These are phyloP conservation scores for Dentipellis fragilis DNA, from an alignment of 768 basidiomycete species.

Conservation along the genomic window DNA sequence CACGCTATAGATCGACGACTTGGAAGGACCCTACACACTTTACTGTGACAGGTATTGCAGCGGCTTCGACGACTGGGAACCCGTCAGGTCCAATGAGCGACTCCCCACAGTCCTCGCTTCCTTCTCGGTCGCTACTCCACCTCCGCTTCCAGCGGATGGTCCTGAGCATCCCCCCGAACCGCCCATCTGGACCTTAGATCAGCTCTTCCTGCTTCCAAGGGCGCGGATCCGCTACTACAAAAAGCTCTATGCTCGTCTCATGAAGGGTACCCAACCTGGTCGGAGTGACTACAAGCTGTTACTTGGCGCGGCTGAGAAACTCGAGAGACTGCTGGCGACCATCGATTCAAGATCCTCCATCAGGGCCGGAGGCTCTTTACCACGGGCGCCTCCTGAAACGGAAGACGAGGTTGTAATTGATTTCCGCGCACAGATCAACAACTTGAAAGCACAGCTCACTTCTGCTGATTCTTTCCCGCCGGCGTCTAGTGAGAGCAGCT, in stretches of 20 bases:
- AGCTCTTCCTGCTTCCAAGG: constrained; percentile 80
- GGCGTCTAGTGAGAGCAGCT: constrained; percentile 38
- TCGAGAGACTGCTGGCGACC: constrained; percentile 62
- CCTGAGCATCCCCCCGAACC: constrained; percentile 27
- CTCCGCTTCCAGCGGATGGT: constrained; percentile 31
- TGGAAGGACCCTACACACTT: constrained; percentile 75
- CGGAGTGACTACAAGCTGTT: constrained; percentile 80
- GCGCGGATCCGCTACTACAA: constrained; percentile 83
- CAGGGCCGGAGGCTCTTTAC: constrained; percentile 33
- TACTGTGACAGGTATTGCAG: constrained; percentile 64
- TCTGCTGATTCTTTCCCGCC: constrained; percentile 18
- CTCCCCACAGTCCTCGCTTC: constrained; percentile 55
- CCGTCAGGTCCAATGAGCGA: constrained; percentile 66
- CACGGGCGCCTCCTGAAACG: constrained; percentile 22
- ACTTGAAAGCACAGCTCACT: constrained; percentile 8
- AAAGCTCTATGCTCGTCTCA: constrained; percentile 75
- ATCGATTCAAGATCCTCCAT: constrained; percentile 51
- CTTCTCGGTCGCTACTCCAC: constrained; percentile 60
- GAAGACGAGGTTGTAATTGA: constrained; percentile 54
- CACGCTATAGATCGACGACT: constrained; percentile 71
- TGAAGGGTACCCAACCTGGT: constrained; percentile 81
- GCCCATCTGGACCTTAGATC: constrained; percentile 71
- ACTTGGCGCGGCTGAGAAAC: constrained; percentile 66
- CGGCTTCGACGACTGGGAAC: constrained; percentile 80
- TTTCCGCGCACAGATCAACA: constrained; percentile 21